Evolutionary conservation across 2,329 filamentous ascomycete species (phyloP), one percentile per base, ranked within the genome.

Genomic region (Curvularia lunata): DNA sequence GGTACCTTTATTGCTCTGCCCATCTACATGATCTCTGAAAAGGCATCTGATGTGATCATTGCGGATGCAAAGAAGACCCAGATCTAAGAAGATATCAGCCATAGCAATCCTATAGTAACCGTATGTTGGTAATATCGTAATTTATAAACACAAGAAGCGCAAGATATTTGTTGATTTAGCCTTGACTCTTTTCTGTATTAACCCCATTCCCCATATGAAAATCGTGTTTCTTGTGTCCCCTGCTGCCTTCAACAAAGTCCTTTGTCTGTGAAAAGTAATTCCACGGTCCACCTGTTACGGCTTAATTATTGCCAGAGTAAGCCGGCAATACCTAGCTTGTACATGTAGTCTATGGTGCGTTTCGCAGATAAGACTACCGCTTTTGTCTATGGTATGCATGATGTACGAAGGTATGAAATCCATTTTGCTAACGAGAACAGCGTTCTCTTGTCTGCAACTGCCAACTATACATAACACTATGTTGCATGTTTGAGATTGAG

Each of bases 1-100:
- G 85, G 85, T 60, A 82, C 78, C 52, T 86, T 83, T 64, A 79
- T 82, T 25, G 78, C 80, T 4, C 68, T 83, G 0, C 79, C 84
- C 0, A 81, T 81, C 0, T 86, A 85, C 63, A 84, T 88, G 72
- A 77, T 85, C 5, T 80, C 79, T 1, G 85, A 88, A 77, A 88
- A 88, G 78, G 86, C 86, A 1, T 83, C 84, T 2, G 85, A 87
- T 71, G 81, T 81, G 5, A 87, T 88, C 81, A 49, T 75, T 16
- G 68, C 59, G 38, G 68, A 59, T 46, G 63, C 59, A 9, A 57
- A 48, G 50, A 32, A 41, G 23, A 18, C 46, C 32, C n/a, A 38
- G 32, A 18, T 27, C 13, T 47, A 46, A 27, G 21, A 12, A 19
- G 18, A 13, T 21, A 16, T 3, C 27, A 2, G 10, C 10, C 27